These are phyloP conservation scores for Azolla pinnata DNA, from an alignment of 75 land plant genomes.

Conservation along the genomic window DNA sequence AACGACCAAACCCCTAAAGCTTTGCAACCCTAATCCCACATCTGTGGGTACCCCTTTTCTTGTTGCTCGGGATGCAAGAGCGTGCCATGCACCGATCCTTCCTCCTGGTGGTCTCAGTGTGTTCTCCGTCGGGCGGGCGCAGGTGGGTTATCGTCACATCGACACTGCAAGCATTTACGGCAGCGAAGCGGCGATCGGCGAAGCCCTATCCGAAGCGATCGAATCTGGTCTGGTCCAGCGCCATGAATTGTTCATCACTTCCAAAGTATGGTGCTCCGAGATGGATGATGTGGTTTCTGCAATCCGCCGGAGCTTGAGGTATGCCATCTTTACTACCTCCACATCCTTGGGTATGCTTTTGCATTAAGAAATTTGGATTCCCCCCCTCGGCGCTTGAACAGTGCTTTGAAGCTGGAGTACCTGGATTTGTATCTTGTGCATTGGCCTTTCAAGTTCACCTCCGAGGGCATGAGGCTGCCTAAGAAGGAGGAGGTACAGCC, in stretches of 20 bases:
- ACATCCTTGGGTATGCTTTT: no score
- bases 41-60: no score
- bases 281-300: background rate
- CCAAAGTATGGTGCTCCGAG: background rate
- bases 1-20: no score
- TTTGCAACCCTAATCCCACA: no score
- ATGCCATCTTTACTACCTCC: background rate
- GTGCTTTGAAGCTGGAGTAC: conserved; percentile 27
- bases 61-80: no score
- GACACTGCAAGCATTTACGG: conserved; percentile 29
- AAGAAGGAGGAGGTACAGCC: conserved; percentile 22
- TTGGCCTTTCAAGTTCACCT: conserved; percentile 21
- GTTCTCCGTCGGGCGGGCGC: background rate
- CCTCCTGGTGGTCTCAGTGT: no score
- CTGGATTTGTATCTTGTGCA: conserved; percentile 36
- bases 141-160: conserved; percentile 30
- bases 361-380: background rate
- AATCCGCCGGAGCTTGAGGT: background rate
- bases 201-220: conserved; percentile 14
- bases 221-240: conserved; percentile 10
- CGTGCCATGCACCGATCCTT: no score
- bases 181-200: conserved; percentile 17
- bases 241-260: background rate
- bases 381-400: background rate
- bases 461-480: conserved; percentile 5